phyloP scores from a whole-genome alignment of 148 eudicot species.

The Oxyria digyna region DNA sequence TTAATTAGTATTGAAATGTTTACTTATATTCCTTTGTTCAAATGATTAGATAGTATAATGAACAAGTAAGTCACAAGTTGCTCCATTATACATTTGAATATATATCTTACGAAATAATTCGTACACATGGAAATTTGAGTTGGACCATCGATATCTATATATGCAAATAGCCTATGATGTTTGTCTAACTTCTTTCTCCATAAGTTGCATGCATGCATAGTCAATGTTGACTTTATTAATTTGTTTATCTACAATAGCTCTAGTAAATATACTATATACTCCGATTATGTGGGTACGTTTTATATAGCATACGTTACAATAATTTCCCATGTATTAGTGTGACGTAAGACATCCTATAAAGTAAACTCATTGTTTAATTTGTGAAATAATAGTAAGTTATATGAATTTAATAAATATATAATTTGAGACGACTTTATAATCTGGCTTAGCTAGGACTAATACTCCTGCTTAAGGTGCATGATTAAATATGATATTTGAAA shows the following conservation, averaged over 20 bases:
- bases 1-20: too few species aligned
- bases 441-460: background rate
- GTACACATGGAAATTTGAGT: conserved; percentile 7
- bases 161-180: background rate
- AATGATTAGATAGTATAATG: too few species aligned
- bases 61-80: background rate
- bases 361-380: background rate
- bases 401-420: too few species aligned
- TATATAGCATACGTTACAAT: too few species aligned
- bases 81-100: background rate
- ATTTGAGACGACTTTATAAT: background rate
- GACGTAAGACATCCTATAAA: background rate
- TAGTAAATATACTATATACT: too few species aligned
- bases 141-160: background rate
- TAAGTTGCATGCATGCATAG: background rate
- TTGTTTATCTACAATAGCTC: too few species aligned
- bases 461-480: background rate
- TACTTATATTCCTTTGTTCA: too few species aligned
- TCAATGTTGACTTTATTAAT: background rate
- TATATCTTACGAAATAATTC: background rate
- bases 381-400: too few species aligned
- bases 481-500: background rate
- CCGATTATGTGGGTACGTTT: too few species aligned
- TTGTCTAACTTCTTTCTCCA: background rate
- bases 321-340: too few species aligned